phyloP scores from a whole-genome alignment of 2,329 filamentous ascomycete genomes.

The Massarina eburnea region DNA sequence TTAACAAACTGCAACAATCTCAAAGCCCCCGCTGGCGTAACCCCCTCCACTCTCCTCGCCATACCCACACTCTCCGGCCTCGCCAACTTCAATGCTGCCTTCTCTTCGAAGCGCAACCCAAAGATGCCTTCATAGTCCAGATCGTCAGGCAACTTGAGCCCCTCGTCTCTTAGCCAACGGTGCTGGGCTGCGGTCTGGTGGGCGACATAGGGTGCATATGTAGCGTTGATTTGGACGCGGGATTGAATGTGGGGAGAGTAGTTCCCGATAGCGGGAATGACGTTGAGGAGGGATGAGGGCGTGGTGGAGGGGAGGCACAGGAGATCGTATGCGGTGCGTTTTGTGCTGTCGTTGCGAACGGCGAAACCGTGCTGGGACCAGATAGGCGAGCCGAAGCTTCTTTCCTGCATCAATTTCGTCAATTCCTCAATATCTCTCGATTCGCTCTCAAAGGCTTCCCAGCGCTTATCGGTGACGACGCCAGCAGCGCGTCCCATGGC shows the following conservation, averaged over 20 bases:
- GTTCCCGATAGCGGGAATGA: conserved; percentile 58
- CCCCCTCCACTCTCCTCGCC: conserved; percentile 82
- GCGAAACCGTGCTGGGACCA: conserved; percentile 74
- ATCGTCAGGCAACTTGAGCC: conserved; percentile 68
- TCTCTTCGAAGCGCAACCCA: conserved; percentile 80
- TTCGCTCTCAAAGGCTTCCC: conserved; percentile 68
- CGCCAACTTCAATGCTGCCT: conserved; percentile 66
- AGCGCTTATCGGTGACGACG: conserved; percentile 76
- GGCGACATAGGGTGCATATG: conserved; percentile 83
- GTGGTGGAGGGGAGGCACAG: conserved; percentile 63
- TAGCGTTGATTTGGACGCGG: conserved; percentile 77
- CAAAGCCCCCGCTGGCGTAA: conserved; percentile 54
- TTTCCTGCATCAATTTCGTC: conserved; percentile 59
- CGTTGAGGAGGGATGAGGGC: conserved; percentile 58
- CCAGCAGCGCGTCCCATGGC: conserved; percentile 74
- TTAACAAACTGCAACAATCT: conserved; percentile 65
- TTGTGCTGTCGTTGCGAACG: conserved; percentile 65
- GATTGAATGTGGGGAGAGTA: conserved; percentile 63
- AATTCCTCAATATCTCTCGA: conserved; percentile 69
- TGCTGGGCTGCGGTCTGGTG: conserved; percentile 69
- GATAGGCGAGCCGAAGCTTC: conserved; percentile 59
- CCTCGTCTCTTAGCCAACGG: conserved; percentile 75
- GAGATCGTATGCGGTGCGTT: conserved; percentile 76
- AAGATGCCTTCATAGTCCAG: conserved; percentile 74
- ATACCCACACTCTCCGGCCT: conserved; percentile 85